phyloP scores from a whole-genome alignment of 805 yeast species.

The Cyberlindnera galapagoensis region DNA sequence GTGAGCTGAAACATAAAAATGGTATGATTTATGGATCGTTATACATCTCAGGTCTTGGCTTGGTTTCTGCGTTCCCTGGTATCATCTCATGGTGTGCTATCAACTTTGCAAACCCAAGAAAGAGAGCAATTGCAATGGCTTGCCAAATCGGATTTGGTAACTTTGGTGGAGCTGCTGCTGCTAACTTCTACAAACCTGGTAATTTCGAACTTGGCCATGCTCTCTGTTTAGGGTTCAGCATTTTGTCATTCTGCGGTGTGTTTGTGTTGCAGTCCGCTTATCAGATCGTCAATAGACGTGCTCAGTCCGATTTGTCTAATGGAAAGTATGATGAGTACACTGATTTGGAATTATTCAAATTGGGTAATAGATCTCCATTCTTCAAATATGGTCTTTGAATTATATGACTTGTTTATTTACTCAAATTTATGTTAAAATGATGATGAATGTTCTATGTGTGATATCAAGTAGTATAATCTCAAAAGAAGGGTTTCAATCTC shows the following conservation, averaged over 20 bases:
- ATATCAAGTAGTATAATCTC: no score
- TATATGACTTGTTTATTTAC: no score
- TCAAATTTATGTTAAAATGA: no score
- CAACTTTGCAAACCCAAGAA: conserved; percentile 30
- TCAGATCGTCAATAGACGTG: conserved; percentile 21
- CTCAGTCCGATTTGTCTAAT: conserved; percentile 22
- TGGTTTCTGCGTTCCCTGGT: conserved; percentile 29
- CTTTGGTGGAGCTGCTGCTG: conserved; percentile 31
- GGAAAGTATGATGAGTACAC: conserved; percentile 28
- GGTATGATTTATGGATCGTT: conserved; percentile 26
- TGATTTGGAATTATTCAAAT: conserved; percentile 27
- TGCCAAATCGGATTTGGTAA: conserved; percentile 35
- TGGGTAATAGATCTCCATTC: conserved; percentile 41
- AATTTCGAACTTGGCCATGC: conserved; percentile 27
- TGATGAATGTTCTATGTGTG: no score
- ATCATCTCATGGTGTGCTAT: conserved; percentile 33
- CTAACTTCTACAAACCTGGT: conserved; percentile 30
- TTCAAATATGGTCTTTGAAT: conserved; percentile 27
- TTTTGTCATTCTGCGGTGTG: conserved; percentile 25
- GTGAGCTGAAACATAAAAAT: conserved; percentile 24
- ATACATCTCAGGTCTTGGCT: conserved; percentile 27
- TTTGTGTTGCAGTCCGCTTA: conserved; percentile 21
- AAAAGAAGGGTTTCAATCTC: no score
- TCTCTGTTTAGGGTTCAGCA: conserved; percentile 28
- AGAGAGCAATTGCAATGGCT: conserved; percentile 34